Conservation (phyloP, 306 rosid species). For the Medicago arabica region DNA sequence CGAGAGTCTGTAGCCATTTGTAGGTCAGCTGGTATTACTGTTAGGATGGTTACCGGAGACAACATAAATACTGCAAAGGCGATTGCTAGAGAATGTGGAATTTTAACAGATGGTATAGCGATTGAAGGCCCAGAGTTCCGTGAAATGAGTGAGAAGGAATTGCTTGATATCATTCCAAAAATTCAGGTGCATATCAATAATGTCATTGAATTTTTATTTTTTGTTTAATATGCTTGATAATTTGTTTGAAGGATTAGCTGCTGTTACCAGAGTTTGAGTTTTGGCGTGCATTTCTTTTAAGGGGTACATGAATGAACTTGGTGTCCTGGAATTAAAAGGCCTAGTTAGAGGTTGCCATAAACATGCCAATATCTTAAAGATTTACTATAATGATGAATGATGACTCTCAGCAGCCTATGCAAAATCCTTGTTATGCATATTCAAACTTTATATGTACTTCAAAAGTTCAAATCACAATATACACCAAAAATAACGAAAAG, state of each 20-base stretch:
- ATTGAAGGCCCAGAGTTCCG: constrained; percentile 97
- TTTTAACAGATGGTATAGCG: constrained; percentile 86
- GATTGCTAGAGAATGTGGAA: constrained; percentile 97
- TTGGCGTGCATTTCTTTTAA: not conserved
- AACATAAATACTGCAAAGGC: constrained; percentile 98
- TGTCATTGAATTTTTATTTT: constrained; percentile 18
- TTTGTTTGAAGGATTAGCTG: not conserved
- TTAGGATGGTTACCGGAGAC: constrained; percentile 97
- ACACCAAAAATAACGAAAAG: not conserved
- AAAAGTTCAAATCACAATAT: constrained; percentile 10
- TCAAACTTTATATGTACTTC: not conserved
- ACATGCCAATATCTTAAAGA: constrained; percentile 13
- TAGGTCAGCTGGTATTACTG: constrained; percentile 91
- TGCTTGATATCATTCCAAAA: constrained; percentile 71
- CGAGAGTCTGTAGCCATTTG: constrained; percentile 91
- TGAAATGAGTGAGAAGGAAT: constrained; percentile 73
- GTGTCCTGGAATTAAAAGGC: constrained; percentile 9
- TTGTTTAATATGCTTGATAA: constrained; percentile 14
- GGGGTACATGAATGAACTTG: not conserved
- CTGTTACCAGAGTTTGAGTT: constrained; percentile 5
- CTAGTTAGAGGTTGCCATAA: constrained; percentile 28
- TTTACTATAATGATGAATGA: constrained; percentile 8
- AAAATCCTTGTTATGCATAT: constrained; percentile 23
- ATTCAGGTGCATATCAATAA: constrained; percentile 67
- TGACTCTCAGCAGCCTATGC: constrained; percentile 28